Base-by-base conservation (phyloP, 2,329 filamentous ascomycete species). In the Alternaria conjuncta region DNA sequence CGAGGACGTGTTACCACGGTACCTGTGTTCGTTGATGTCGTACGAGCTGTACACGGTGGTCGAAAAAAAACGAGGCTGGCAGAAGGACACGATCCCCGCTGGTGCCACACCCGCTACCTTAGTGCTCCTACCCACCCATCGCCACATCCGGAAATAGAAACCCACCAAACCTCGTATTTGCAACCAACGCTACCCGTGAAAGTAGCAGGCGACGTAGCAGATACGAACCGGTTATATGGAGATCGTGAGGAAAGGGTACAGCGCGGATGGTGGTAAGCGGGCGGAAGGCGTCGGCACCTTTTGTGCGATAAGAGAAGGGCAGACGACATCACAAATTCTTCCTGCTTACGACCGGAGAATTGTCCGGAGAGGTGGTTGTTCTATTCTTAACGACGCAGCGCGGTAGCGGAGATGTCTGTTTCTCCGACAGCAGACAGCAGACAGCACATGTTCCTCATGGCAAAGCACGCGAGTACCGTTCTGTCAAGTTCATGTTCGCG, bases 71-170 rank as follows among this genome's bases (percentile, higher is more conserved):
- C 44, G 44, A 46, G 44, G 44, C 44, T 36, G 30, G 20, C 13
- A 41, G 49, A 10, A 41, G 49, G 49, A 53, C 49, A 41, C 49
- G 20, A 51, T 45, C 59, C 59, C 54, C 59, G 55, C 59, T 61
- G 50, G n/a, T 60, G 57, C 43, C 49, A 60, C 57, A 41, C 43
- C 49, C 57, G 57, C 45, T 45, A 18, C 21, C 20, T 44, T 60
- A 41, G 50, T 32, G 36, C 50, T 49, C 57, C 46, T 30, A 57
- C 46, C 21, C 49, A 32, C 18, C 28, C 47, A 30, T 57, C 18
- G 59, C 59, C 59, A 44, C 54, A 32, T 49, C 59, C 36, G 20
- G 28, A 61, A 36, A 57, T 61, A 57, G 26, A 41, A 54, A 44
- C 18, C 32, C 28, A 46, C 44, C 30, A 50, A 23, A 23, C 23